Percentiles rank a stretch among this genome's conserved stretches.
Conservation (phyloP, 1,284 basidiomycete genomes). For the Mycena citricolor region DNA sequence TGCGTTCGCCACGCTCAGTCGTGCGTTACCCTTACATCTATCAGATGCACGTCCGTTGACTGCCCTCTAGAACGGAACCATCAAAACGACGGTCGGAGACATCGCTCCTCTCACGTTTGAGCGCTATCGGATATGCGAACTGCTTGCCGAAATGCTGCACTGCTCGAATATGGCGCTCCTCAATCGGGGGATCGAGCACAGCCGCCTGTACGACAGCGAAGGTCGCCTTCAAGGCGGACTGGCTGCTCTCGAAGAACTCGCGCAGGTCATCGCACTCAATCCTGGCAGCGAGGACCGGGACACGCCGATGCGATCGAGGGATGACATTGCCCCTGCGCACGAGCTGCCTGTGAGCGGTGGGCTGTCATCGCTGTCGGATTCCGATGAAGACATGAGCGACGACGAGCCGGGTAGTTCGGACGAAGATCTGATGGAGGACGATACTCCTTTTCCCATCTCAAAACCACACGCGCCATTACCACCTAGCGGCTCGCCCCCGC, state of each 20-base stretch:
- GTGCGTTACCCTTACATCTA: constrained; percentile 44
- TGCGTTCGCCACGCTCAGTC: constrained; percentile 73
- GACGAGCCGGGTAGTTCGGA: constrained; percentile 66
- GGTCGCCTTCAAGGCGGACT: constrained; percentile 83
- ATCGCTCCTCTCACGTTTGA: constrained; percentile 89
- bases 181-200: constrained; percentile 74
- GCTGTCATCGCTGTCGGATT: constrained; percentile 51
- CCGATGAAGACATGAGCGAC: constrained; percentile 76
- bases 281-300: constrained; percentile 59
- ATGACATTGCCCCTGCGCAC: constrained; percentile 64
- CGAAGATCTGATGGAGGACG: no score
- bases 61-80: constrained; percentile 54
- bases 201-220: constrained; percentile 74
- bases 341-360: constrained; percentile 62
- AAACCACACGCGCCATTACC: constrained; percentile 6
- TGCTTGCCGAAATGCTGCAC: constrained; percentile 96
- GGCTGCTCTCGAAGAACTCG: constrained; percentile 77
- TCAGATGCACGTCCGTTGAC: constrained; percentile 3
- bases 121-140: constrained; percentile 95
- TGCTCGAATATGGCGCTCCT: constrained; percentile 98
- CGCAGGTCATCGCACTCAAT: constrained; percentile 68
- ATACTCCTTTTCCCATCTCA: constrained; percentile 29
- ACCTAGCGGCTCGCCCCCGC: background rate
- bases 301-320: constrained; percentile 46
- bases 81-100: constrained; percentile 70